These are phyloP conservation scores for Neofusicoccum sp. DNA, from an alignment of 2,329 filamentous ascomycete genomes.

Conservation along the genomic window DNA sequence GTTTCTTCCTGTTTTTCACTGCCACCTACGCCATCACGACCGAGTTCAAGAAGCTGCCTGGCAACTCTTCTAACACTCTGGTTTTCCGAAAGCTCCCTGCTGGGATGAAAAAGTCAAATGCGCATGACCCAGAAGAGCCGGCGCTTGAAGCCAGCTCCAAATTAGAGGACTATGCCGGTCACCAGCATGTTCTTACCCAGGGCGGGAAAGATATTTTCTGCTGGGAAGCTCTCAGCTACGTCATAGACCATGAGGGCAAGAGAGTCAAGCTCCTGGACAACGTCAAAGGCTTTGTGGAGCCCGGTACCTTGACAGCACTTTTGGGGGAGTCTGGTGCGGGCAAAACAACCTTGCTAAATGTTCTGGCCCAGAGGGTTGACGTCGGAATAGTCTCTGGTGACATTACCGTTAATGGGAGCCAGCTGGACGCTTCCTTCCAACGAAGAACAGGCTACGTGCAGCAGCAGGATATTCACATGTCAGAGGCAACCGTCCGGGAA, in stretches of 20 bases:
- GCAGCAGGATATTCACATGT: slow-evolving; percentile 69
- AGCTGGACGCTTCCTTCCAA: slow-evolving; percentile 46
- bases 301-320: slow-evolving; percentile 75
- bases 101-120: too few species aligned
- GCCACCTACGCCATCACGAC: slow-evolving; percentile 63
- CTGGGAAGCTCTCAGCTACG: slow-evolving; percentile 64
- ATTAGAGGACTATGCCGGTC: too few species aligned
- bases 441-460: slow-evolving; percentile 58
- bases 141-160: too few species aligned
- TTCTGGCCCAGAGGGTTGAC: slow-evolving; percentile 47
- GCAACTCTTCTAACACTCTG: too few species aligned
- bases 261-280: slow-evolving; percentile 55
- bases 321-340: slow-evolving; percentile 74
- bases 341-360: slow-evolving; percentile 44
- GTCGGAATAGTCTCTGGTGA: slow-evolving; percentile 49
- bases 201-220: too few species aligned
- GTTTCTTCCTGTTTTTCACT: slow-evolving; percentile 67
- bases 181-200: too few species aligned
- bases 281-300: slow-evolving; percentile 72
- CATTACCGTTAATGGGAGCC: slow-evolving; percentile 48
- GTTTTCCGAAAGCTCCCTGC: too few species aligned
- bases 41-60: slow-evolving; percentile 50
- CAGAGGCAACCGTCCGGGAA: slow-evolving; percentile 67
- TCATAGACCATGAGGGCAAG: slow-evolving; percentile 49
- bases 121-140: too few species aligned